Evolutionary conservation across 2,329 filamentous ascomycete species (phyloP).

Genomic region (Nemania sp.): DNA sequence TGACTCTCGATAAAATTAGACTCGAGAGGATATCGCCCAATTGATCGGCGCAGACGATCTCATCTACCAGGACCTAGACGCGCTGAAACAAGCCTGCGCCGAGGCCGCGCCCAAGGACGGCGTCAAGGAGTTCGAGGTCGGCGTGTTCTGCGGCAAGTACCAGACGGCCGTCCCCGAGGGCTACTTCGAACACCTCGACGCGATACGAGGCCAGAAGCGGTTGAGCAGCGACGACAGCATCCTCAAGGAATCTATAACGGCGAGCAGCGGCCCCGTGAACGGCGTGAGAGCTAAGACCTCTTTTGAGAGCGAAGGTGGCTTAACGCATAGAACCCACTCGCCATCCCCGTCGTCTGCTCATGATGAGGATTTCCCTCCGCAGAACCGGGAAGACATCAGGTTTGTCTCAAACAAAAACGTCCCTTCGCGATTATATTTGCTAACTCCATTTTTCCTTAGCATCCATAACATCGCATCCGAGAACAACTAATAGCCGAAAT

Average conservation of each 20-base stretch:
- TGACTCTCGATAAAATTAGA: slow-evolving; percentile 5
- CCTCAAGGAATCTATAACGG: neutral
- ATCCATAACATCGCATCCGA: slow-evolving; percentile 28
- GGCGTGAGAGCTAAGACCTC: neutral
- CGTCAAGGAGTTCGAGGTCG: slow-evolving; percentile 76
- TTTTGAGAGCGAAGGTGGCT: slow-evolving; percentile 2
- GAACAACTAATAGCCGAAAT: neutral
- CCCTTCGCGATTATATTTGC: neutral
- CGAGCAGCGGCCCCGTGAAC: slow-evolving; percentile 7
- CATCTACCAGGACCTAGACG: slow-evolving; percentile 75
- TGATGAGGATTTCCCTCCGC: slow-evolving; percentile 7
- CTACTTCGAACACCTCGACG: slow-evolving; percentile 82
- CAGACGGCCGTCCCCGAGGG: slow-evolving; percentile 75
- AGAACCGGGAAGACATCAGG: slow-evolving; percentile 29
- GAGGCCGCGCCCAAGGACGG: slow-evolving; percentile 59
- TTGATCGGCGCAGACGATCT: slow-evolving; percentile 72
- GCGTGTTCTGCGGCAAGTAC: slow-evolving; percentile 89
- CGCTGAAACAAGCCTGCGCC: slow-evolving; percentile 78
- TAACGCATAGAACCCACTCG: slow-evolving; percentile 3
- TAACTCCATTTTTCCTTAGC: slow-evolving; percentile 5
- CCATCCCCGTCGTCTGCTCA: neutral
- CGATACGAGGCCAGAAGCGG: slow-evolving; percentile 69
- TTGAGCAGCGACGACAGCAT: slow-evolving; percentile 46
- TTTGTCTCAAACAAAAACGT: neutral
- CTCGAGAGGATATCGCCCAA: slow-evolving; percentile 46